Evolutionary conservation across 345 rosid species (phyloP).

Genomic region (Barbarea vulgaris): DNA sequence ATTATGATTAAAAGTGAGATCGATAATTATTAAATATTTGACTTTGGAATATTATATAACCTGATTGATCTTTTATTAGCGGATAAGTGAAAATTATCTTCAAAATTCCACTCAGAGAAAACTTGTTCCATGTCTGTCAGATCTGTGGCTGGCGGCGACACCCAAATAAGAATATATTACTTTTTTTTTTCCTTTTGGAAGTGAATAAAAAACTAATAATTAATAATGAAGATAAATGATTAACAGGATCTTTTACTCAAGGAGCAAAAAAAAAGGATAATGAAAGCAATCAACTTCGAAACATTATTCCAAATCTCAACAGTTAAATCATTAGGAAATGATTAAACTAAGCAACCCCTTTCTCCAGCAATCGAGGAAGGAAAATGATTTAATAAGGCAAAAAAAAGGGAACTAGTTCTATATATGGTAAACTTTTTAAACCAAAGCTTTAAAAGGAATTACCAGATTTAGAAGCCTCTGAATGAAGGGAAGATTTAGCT

Average conservation of each 20-base stretch:
- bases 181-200: slow-evolving; percentile 6
- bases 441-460: slow-evolving; percentile 26
- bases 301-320: slow-evolving; percentile 30
- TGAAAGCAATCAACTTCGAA: slow-evolving; percentile 33
- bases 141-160: slow-evolving; percentile 26
- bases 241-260: neutral
- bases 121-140: slow-evolving; percentile 64
- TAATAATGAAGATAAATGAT: slow-evolving; percentile 22
- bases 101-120: slow-evolving; percentile 66
- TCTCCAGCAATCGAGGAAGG: slow-evolving; percentile 35
- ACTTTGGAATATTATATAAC: slow-evolving; percentile 34
- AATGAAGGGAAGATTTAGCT: slow-evolving; percentile 23
- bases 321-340: slow-evolving; percentile 21
- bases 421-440: slow-evolving; percentile 24
- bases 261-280: slow-evolving; percentile 15
- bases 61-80: slow-evolving; percentile 51
- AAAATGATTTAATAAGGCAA: slow-evolving; percentile 2
- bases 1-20: neutral
- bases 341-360: slow-evolving; percentile 3
- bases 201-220: slow-evolving; percentile 5
- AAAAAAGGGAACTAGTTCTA: slow-evolving; percentile 22
- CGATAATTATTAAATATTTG: neutral
- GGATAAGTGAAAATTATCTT: slow-evolving; percentile 48
- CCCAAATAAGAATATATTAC: slow-evolving; percentile 11
- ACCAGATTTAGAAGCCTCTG: slow-evolving; percentile 41